Evolutionary conservation across 2,329 filamentous ascomycete species (phyloP), one percentile per base, ranked within the genome.

Genomic region (Lasiodiplodia hormozganensis): DNA sequence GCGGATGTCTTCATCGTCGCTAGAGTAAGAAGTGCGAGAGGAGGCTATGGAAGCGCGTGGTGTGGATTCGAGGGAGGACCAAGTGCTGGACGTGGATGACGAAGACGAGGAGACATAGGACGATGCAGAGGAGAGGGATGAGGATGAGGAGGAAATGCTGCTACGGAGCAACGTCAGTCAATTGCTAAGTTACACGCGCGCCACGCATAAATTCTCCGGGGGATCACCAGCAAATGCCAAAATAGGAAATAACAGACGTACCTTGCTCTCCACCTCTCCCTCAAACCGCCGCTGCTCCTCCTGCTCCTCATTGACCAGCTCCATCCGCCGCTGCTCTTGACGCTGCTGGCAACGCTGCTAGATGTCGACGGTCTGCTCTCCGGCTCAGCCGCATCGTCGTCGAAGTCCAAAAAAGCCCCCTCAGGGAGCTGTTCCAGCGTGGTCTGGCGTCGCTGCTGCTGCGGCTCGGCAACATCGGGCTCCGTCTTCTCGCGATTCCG

Each of bases 21-120:
- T 62, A 16, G 40, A 43, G 3, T 49, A 18, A 8, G 58, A 62
- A 12, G 58, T 62, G 58, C 58, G 58, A 14, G 40, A 49, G 3
- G 58, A 62, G 23, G 58, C 58, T 25, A 62, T 49, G 25, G 58
- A 62, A 8, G 38, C 58, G 25, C 40, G 58, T 2, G 58, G 58
- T 5, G 58, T 62, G 11, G 54, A 57, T 14, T 57, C 54, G 54
- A 57, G 54, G 18, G 54, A 57, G 18, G 18, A 23, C 54, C 54
- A 57, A 21, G 54, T 57, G 28, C 12, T 53, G 23, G 54, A 57
- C 10, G 54, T 38, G 34, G n/a, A 21, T 34, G 54, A 23, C 12
- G 54, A 57, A n/a, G 58, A 31, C 10, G 36, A 62, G 25, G 38
- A 43, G 25, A 28, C n/a, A 25, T 40, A 62, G 16, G 40, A 49